These are phyloP conservation scores for Neurospora sp. DNA, from an alignment of 495 filamentous ascomycete species.

Conservation along the genomic window DNA sequence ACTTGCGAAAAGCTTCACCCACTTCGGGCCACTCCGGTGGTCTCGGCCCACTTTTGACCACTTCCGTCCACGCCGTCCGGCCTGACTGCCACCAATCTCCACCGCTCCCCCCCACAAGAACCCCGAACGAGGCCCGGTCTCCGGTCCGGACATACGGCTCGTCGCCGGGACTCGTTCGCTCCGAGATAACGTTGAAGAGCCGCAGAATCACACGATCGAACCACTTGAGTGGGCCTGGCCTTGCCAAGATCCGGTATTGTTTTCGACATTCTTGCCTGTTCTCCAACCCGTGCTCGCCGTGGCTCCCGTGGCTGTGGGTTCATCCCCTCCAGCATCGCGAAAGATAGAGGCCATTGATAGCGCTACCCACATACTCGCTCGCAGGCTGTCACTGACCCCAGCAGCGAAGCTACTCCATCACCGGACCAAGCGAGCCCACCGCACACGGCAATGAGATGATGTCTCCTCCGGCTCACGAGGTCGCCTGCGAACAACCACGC, in stretches of 20 bases:
- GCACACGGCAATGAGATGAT: no score
- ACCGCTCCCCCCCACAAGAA: not conserved
- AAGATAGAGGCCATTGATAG: not conserved
- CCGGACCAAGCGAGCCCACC: no score
- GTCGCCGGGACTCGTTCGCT: not conserved
- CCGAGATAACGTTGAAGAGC: not conserved
- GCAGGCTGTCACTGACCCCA: no score
- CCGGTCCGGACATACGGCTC: not conserved
- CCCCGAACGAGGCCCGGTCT: not conserved
- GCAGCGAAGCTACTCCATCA: no score
- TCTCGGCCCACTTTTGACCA: not conserved
- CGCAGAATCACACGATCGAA: not conserved
- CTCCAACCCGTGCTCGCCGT: not conserved
- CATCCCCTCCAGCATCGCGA: not conserved
- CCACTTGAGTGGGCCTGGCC: not conserved
- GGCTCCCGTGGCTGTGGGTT: not conserved
- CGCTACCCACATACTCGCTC: no score
- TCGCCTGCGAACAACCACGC: no score
- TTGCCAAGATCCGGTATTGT: not conserved
- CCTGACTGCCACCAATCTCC: not conserved
- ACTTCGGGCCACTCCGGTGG: not conserved
- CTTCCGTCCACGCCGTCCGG: not conserved
- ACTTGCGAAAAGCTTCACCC: not conserved
- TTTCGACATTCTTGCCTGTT: not conserved
- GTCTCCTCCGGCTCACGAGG: no score